These are phyloP conservation scores for Collybiopsis luxurians DNA, from an alignment of 768 basidiomycete genomes.

Conservation along the genomic window DNA sequence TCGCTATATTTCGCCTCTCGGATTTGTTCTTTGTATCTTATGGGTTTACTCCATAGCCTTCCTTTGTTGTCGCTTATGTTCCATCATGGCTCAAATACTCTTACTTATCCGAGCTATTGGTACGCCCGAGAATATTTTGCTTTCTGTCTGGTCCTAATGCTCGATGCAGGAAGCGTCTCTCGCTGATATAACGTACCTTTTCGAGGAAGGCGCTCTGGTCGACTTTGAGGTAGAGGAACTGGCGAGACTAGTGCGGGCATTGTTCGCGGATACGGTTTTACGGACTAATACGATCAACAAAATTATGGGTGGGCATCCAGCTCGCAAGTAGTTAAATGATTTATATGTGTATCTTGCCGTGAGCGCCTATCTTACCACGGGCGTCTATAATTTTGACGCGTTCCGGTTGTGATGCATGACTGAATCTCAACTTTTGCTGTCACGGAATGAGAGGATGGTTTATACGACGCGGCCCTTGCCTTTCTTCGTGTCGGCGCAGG, in stretches of 20 bases:
- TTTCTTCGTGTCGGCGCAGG: background rate
- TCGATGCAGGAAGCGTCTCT: slow-evolving; percentile 77
- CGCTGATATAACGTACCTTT: slow-evolving; percentile 88
- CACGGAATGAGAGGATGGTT: slow-evolving; percentile 5
- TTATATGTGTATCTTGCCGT: background rate
- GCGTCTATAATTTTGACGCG: too few relatives aligned
- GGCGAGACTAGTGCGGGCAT: slow-evolving; percentile 72
- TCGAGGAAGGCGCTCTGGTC: slow-evolving; percentile 85
- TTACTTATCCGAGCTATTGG: slow-evolving; percentile 89
- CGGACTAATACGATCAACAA: slow-evolving; percentile 81
- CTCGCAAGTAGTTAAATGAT: slow-evolving; percentile 5
- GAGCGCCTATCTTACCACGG: too few relatives aligned
- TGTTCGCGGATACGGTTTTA: slow-evolving; percentile 85
- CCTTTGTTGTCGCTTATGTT: slow-evolving; percentile 82
- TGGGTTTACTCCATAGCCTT: slow-evolving; percentile 41
- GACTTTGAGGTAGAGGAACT: slow-evolving; percentile 89
- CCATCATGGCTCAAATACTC: slow-evolving; percentile 94
- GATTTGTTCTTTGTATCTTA: background rate
- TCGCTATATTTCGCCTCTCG: background rate
- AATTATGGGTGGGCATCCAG: slow-evolving; percentile 60
- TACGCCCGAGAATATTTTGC: slow-evolving; percentile 34
- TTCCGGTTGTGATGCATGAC: background rate
- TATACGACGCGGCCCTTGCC: background rate
- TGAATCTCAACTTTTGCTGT: background rate
- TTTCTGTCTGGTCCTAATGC: slow-evolving; percentile 7